Percentiles rank a stretch among this genome's conserved stretches.
Conservation (phyloP, 345 rosid genomes). For the Litchi chinensis region DNA sequence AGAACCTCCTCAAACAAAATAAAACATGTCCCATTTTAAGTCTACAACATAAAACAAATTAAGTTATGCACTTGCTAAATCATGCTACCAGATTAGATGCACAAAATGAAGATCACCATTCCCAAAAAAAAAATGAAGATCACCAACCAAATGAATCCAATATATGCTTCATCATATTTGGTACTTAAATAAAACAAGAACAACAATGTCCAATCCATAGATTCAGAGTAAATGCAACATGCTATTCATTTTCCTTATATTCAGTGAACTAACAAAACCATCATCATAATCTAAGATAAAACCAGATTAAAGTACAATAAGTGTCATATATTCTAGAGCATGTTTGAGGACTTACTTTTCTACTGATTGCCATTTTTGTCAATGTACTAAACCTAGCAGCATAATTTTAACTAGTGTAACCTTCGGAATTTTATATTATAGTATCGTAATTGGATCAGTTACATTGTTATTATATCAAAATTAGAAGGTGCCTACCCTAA, state of each 20-base stretch:
- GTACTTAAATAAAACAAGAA: too few relatives aligned
- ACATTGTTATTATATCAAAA: too few relatives aligned
- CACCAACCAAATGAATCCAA: background rate
- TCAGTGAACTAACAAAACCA: background rate
- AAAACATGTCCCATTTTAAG: too few relatives aligned
- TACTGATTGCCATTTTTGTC: background rate
- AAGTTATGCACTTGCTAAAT: too few relatives aligned
- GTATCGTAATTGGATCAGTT: too few relatives aligned
- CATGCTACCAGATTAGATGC: background rate
- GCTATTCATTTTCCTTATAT: background rate
- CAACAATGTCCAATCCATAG: too few relatives aligned
- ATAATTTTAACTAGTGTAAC: too few relatives aligned
- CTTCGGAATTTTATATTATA: too few relatives aligned
- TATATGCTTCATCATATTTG: background rate
- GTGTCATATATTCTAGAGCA: background rate
- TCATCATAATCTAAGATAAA: too few relatives aligned
- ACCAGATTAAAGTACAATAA: background rate
- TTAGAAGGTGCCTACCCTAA: background rate
- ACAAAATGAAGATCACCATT: background rate
- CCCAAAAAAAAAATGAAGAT: background rate
- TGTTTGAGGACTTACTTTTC: background rate
- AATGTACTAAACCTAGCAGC: background rate
- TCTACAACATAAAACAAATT: too few relatives aligned
- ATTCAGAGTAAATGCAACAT: too few relatives aligned
- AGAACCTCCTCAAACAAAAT: too few relatives aligned